Evolutionary conservation across 768 basidiomycete genomes (phyloP).

Genomic region (Hygrophorus russula): DNA sequence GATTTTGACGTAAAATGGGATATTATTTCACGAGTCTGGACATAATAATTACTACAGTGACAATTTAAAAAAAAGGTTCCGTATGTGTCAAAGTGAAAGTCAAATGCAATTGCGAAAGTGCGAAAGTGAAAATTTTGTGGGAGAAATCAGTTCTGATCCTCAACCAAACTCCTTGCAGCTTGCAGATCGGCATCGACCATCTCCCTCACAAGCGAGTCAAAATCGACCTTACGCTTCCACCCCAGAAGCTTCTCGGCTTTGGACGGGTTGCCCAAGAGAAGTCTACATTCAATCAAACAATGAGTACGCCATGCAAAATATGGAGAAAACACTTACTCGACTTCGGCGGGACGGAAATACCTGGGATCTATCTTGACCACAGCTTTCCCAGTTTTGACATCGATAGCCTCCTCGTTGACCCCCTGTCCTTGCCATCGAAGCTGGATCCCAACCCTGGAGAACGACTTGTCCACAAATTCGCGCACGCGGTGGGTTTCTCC

Average conservation of each 20-base stretch:
- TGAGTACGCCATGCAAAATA: slow-evolving; percentile 1
- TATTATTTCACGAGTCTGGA: no score
- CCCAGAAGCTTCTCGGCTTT: slow-evolving; percentile 85
- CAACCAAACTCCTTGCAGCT: slow-evolving; percentile 61
- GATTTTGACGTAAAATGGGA: no score
- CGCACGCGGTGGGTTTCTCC: slow-evolving; percentile 94
- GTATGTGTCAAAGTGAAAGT: no score
- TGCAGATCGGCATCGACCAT: slow-evolving; percentile 83
- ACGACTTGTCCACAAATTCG: slow-evolving; percentile 87
- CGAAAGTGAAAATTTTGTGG: no score
- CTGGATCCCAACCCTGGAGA: slow-evolving; percentile 51
- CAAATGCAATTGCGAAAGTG: no score
- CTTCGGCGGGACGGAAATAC: slow-evolving; percentile 95
- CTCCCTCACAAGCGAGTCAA: slow-evolving; percentile 78
- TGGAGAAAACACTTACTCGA: slow-evolving; percentile 52
- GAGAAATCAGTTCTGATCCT: slow-evolving; percentile 61
- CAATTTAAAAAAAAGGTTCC: no score
- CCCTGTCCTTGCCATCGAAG: slow-evolving; percentile 73
- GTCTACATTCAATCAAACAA: slow-evolving; percentile 27
- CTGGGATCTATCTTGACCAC: slow-evolving; percentile 78
- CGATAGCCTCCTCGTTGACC: slow-evolving; percentile 68
- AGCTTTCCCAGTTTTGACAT: slow-evolving; percentile 53
- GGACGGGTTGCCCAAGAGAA: slow-evolving; percentile 77
- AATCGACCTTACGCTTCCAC: slow-evolving; percentile 83
- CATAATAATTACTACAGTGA: no score